phyloP scores from a whole-genome alignment of 305 asterid genomes.

The Solanum hybrid region DNA sequence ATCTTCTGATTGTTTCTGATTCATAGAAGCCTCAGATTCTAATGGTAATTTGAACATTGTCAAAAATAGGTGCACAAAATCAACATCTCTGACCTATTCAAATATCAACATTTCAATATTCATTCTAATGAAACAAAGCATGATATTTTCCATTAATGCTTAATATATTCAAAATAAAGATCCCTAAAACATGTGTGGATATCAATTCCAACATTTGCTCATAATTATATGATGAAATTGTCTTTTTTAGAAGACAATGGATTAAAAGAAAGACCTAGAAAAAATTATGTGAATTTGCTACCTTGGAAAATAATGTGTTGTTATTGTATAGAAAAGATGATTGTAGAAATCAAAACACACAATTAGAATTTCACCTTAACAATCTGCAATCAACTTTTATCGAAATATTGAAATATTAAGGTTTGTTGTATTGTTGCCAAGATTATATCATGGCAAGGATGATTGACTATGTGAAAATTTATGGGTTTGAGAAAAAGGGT shows the following conservation, averaged over 20 bases:
- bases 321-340: not conserved
- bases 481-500: not conserved
- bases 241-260: not conserved
- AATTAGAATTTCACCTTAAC: not conserved
- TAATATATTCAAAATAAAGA: not conserved
- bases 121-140: not conserved
- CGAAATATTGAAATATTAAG: not conserved
- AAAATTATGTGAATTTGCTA: not conserved
- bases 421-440: not conserved
- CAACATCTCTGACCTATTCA: slow-evolving; percentile 10
- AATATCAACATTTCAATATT: not conserved
- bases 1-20: slow-evolving; percentile 15
- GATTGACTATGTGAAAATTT: not conserved
- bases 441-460: not conserved
- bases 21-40: slow-evolving; percentile 15
- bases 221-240: not conserved
- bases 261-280: not conserved
- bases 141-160: not conserved
- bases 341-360: not conserved
- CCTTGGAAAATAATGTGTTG: not conserved
- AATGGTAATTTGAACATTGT: slow-evolving; percentile 20
- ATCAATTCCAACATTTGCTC: not conserved
- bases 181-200: not conserved
- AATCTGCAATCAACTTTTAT: not conserved
- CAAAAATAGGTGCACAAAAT: slow-evolving; percentile 2